These are phyloP conservation scores for Allium fistulosum DNA, from an alignment of 106 monocot genomes.

Conservation along the genomic window DNA sequence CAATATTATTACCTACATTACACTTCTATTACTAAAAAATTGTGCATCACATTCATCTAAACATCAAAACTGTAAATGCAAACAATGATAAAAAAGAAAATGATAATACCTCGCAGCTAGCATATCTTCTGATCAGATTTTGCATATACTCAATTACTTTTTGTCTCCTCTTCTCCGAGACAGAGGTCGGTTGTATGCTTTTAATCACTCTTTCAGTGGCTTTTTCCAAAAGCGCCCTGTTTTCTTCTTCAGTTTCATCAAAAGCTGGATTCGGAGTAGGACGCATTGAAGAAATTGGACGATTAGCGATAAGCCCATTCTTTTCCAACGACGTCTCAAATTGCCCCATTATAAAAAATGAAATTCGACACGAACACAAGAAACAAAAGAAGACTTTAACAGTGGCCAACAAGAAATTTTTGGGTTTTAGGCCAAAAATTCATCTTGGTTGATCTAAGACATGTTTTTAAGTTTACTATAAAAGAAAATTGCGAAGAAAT, in stretches of 20 bases:
- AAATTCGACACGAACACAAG: neutral
- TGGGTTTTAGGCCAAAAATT: neutral
- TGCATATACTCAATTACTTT: conserved; percentile 56
- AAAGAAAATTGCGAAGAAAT: neutral
- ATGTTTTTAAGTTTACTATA: neutral
- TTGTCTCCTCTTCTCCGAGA: conserved; percentile 41
- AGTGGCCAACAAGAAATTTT: neutral
- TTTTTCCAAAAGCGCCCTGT: conserved; percentile 25
- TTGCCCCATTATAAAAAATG: conserved; percentile 22
- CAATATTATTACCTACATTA: no score
- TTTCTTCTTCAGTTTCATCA: conserved; percentile 10
- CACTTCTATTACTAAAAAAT: no score
- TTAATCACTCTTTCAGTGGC: conserved; percentile 30
- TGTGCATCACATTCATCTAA: no score
- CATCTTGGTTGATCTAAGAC: conserved; percentile 11
- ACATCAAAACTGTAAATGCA: neutral
- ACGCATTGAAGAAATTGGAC: neutral
- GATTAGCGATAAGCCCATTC: conserved; percentile 4
- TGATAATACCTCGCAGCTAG: conserved; percentile 31
- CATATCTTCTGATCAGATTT: conserved; percentile 20
- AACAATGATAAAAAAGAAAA: neutral
- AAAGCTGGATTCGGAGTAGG: conserved; percentile 18
- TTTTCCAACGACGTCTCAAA: conserved; percentile 19
- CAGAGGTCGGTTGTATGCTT: conserved; percentile 37
- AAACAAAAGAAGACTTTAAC: neutral